Conservation (phyloP, 129 eudicot genomes). For the Solidago caesia region DNA sequence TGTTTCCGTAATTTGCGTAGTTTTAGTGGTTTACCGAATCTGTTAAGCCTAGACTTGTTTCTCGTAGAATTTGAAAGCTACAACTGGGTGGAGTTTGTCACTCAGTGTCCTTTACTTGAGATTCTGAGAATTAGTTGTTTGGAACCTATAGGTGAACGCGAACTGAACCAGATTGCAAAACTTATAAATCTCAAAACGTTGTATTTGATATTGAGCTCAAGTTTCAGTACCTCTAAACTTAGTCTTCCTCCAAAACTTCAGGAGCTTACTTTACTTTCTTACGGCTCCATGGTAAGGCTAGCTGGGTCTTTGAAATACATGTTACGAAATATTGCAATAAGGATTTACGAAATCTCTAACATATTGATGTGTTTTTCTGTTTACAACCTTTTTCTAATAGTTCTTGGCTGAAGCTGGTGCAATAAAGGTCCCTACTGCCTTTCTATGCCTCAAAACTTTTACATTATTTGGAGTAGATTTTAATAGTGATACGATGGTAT, state of each 20-base stretch:
- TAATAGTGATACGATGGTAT: neutral
- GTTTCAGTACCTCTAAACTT: neutral
- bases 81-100: neutral
- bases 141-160: neutral
- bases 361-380: neutral
- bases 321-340: neutral
- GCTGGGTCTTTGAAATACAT: neutral
- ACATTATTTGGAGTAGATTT: neutral
- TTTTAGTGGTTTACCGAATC: slow-evolving; percentile 14
- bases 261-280: slow-evolving; percentile 11
- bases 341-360: neutral
- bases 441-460: neutral
- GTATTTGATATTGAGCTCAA: neutral
- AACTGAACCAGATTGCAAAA: neutral
- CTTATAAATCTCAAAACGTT: neutral
- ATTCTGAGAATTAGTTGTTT: neutral
- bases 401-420: neutral
- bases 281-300: slow-evolving; percentile 4
- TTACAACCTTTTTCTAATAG: neutral
- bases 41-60: slow-evolving; percentile 5
- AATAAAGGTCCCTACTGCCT: neutral
- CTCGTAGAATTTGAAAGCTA: neutral
- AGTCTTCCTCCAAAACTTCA: slow-evolving; percentile 12
- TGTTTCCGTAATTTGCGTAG: neutral
- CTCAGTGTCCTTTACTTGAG: slow-evolving; percentile 4